A percentile compares a stretch with the other conserved stretches of the same genome.
Evolutionary conservation across 2,329 filamentous ascomycete genomes (phyloP).

Genomic region (Coleophoma crateriformis): DNA sequence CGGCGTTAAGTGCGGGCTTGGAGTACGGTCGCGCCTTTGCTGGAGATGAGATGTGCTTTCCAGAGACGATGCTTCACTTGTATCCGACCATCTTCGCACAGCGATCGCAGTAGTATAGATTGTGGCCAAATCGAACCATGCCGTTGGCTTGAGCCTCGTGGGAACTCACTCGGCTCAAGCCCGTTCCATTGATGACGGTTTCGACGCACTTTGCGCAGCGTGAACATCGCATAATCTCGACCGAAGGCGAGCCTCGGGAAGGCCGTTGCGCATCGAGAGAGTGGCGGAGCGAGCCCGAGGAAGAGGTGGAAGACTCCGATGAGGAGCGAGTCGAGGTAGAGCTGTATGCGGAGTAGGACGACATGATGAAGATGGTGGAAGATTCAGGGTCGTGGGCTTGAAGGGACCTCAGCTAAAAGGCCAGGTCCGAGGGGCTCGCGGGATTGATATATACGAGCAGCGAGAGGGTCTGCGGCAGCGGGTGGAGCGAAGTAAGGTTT

Average conservation of each 20-base stretch:
- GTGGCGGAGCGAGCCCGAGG: slow-evolving; percentile 2
- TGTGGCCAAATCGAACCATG: slow-evolving; percentile 60
- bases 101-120: slow-evolving; percentile 61
- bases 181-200: slow-evolving; percentile 38
- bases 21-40: too few species aligned
- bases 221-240: slow-evolving; percentile 57
- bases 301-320: background rate
- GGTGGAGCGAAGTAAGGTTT: too few species aligned
- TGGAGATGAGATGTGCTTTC: too few species aligned
- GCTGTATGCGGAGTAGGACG: background rate
- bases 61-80: too few species aligned
- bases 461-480: too few species aligned
- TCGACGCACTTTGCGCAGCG: slow-evolving; percentile 56
- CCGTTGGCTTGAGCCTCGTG: slow-evolving; percentile 52
- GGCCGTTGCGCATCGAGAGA: slow-evolving; percentile 8
- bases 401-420: too few species aligned
- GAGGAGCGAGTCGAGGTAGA: background rate
- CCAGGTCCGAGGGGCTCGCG: too few species aligned
- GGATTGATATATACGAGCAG: too few species aligned
- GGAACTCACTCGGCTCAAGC: slow-evolving; percentile 27
- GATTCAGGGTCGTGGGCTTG: too few species aligned
- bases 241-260: slow-evolving; percentile 18
- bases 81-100: slow-evolving; percentile 56
- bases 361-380: background rate
- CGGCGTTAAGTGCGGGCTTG: too few species aligned